Evolutionary conservation across 345 rosid genomes (phyloP).

Genomic region (Balakata baccata): DNA sequence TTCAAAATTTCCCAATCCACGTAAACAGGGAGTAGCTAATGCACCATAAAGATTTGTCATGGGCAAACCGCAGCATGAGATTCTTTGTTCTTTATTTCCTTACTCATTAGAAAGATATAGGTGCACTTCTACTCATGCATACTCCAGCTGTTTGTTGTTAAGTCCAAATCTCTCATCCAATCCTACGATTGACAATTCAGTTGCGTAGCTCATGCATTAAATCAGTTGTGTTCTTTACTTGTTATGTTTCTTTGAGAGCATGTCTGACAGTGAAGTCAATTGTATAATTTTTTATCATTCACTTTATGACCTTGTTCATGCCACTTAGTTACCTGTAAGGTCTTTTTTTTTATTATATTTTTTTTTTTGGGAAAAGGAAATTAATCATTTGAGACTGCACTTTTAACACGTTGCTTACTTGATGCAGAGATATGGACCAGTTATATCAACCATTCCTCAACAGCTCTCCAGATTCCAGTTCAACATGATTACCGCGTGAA

Average conservation of each 20-base stretch:
- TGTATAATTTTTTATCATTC: background rate
- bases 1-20: background rate
- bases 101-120: background rate
- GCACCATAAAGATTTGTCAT: background rate
- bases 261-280: background rate
- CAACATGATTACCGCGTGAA: constrained; percentile 76
- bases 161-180: background rate
- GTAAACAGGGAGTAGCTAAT: background rate
- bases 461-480: constrained; percentile 97
- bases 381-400: background rate
- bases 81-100: background rate
- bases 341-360: background rate
- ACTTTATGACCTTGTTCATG: background rate
- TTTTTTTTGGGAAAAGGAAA: background rate
- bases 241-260: background rate
- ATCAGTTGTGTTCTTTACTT: background rate
- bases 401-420: constrained; percentile 7
- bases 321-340: background rate
- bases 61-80: background rate
- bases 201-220: background rate
- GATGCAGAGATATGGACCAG: constrained; percentile 89
- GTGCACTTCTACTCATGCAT: background rate
- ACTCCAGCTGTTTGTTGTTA: background rate
- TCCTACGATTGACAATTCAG: background rate
- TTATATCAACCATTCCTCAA: constrained; percentile 93